These are phyloP conservation scores for Hagleromyces aurorensis DNA, from an alignment of 805 yeast genomes.

Conservation along the genomic window DNA sequence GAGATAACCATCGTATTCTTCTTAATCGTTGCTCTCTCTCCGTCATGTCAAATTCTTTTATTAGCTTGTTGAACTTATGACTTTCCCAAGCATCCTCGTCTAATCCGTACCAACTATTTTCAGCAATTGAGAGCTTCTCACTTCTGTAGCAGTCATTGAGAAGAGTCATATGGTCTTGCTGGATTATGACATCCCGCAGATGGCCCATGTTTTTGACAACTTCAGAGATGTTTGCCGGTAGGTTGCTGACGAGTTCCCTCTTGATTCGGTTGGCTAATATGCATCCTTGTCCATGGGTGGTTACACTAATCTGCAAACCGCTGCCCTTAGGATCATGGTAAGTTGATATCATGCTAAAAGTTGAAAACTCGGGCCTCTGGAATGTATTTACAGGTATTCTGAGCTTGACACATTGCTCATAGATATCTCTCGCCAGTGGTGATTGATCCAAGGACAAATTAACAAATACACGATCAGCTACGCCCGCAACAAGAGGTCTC, in stretches of 20 bases:
- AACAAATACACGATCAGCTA: conserved; percentile 75
- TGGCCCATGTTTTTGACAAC: conserved; percentile 64
- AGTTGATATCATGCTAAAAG: conserved; percentile 71
- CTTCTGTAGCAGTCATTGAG: conserved; percentile 18
- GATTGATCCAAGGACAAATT: conserved; percentile 33
- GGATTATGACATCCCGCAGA: conserved; percentile 48
- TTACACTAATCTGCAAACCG: conserved; percentile 67
- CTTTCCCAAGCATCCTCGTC: conserved; percentile 68
- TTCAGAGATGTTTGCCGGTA: conserved; percentile 65
- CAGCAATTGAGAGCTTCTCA: conserved; percentile 8
- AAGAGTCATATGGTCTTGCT: conserved; percentile 38
- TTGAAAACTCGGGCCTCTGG: conserved; percentile 62
- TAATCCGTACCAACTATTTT: conserved; percentile 30
- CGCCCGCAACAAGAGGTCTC: conserved; percentile 47
- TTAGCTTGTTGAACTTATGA: conserved; percentile 50
- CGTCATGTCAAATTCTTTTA: conserved; percentile 50
- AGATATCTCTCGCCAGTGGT: conserved; percentile 36
- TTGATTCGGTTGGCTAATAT: conserved; percentile 72
- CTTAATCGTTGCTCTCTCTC: conserved; percentile 45
- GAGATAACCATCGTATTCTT: conserved; percentile 78
- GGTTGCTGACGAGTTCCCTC: conserved; percentile 54
- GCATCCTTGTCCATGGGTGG: conserved; percentile 88
- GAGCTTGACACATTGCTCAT: conserved; percentile 42
- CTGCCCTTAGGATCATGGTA: conserved; percentile 51
- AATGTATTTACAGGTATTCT: conserved; percentile 80